Base-by-base conservation (phyloP, 768 basidiomycete genomes). In the Kwoniella sp. region DNA sequence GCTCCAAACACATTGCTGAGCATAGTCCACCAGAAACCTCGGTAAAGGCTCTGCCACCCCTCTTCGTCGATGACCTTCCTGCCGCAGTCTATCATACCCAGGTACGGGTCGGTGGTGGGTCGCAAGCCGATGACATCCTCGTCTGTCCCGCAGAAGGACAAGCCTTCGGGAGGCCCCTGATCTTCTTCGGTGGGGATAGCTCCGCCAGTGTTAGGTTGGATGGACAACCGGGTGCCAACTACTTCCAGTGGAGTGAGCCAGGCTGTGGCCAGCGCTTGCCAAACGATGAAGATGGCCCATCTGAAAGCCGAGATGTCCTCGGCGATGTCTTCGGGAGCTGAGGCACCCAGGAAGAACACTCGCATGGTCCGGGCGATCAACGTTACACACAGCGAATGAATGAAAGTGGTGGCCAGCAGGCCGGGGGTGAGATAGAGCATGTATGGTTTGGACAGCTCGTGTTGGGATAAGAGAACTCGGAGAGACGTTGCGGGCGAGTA, bases 61-160 rank as follows among this genome's bases (percentile, higher is more conserved):
- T 74, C 73, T 53, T 74, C 73, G 26, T 70, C 61, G 14, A 63
- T 57, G 41, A 74, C 57, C 57, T 70, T 74, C 39, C 62, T 57
- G 38, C 58, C 67, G 41, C 69, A 70, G 56, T 74, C 73, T 26
- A 73, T 28, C 39, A 65, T 39, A 20, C 72, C 73, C 23, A 63
- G 57, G 50, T 74, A 74, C 7, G 73, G 70, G 34, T 71, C 70
- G 22, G 59, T 67, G 5, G 67, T 70, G 5, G 73, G 73, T 44
- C 73, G 47, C n/a, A 74, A 50, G 8, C 73, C 73, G 40, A 74
- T 71, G 15, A 74, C 73, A 51, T 74, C 73, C 50, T 74, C 73
- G 11, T 67, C 66, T 15, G 57, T 62, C 9, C 73, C 73, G 25
- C 69, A 70, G 47, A 62, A 74, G 12, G 53, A 37, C 0, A 69